Base-by-base conservation (phyloP, 2,329 filamentous ascomycete genomes). In the Scopulariopsis brevicaulis region DNA sequence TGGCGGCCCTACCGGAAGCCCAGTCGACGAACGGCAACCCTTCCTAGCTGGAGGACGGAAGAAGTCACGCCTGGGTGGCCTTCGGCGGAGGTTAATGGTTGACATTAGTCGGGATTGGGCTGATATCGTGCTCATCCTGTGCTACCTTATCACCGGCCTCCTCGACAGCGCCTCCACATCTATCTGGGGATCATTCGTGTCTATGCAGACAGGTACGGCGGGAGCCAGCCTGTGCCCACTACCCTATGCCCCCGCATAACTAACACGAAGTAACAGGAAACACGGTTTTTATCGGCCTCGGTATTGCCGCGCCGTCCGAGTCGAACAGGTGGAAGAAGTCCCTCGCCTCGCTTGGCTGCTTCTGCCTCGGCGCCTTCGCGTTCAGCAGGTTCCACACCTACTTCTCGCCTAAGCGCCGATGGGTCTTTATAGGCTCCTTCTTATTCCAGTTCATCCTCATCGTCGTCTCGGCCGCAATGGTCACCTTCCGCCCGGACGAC, bases 161-260 rank as follows among this genome's bases (percentile, higher is more conserved):
- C 78, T 90, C 8, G 89, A 93, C 70, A 89, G 86, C 70, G 84
- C 86, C 2, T 84, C 87, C 2, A 86, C 89, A 53, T 86, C 84
- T 59, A 86, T 87, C 50, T 92, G 87, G 85, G 86, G 87, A 14
- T 85, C 85, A 2, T 93, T 93, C 64, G 87, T 90, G 48, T 89
- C 85, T 64, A 92, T 92, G 88, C 89, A 92, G 67, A 92, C 88
- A 35, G 87, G 87, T 82, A 65, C 62, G 74, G 70, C 32, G 1
- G n/a, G 28, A 34, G 20, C 20, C 6, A 34, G 14, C 4, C 32
- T 56, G 50, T 14, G 24, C 51, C 3, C 7, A n/a, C 32, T 4
- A 46, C 15, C 8, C 28, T 35, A 15, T 48, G 15, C 8, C 11
- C 3, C 20, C 35, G 4, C 2, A 8, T 5, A 57, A 56, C 37